Base-by-base conservation (phyloP, 768 basidiomycete species). In the Lactarius akahatsu region DNA sequence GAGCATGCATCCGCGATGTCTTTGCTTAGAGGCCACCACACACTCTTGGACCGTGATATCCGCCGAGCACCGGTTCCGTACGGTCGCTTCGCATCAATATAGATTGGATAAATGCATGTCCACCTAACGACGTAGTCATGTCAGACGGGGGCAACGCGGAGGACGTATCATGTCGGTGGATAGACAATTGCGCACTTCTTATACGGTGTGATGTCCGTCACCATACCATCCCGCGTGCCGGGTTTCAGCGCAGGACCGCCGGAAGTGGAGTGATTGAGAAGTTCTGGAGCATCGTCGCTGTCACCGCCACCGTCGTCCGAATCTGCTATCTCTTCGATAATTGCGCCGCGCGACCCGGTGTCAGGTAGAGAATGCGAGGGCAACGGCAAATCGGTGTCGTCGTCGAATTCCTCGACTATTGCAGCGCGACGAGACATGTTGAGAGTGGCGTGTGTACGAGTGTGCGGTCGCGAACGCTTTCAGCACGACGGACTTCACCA, bases 21-120 rank as follows among this genome's bases (percentile, higher is more conserved):
- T 71, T 92, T 90, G 77, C 91, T 94, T 57, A 96, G 83, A 0
- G 96, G 96, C 93, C 94, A 98, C 94, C 95, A 95, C 34, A 98
- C 76, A 64, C 89, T 84, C 77, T 91, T 89, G 62, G 83, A 81
- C 32, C 94, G 83, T 34, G 88, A 80, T 63, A 98, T 86, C 58
- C 96, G 84, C 47, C 96, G 87, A 70, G 90, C 86, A 23, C 94
- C 94, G 6, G 84, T 88, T 4, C 87, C 86, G 76, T 92, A 91
- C 0, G 95, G 87, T 2, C 89, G 89, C 75, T 98, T 97, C 41
- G 96, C 95, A 77, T 98, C 96, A 64, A 98, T 85, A 77, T 98
- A 98, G 73, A 98, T 91, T 6, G 96, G 96, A 76, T 98, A 99
- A 73, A 98, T 86, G 72, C 92, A 92, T 55, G 93, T 89, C 96